phyloP scores from a whole-genome alignment of 495 filamentous ascomycete species.

The Aspergillus baeticus region DNA sequence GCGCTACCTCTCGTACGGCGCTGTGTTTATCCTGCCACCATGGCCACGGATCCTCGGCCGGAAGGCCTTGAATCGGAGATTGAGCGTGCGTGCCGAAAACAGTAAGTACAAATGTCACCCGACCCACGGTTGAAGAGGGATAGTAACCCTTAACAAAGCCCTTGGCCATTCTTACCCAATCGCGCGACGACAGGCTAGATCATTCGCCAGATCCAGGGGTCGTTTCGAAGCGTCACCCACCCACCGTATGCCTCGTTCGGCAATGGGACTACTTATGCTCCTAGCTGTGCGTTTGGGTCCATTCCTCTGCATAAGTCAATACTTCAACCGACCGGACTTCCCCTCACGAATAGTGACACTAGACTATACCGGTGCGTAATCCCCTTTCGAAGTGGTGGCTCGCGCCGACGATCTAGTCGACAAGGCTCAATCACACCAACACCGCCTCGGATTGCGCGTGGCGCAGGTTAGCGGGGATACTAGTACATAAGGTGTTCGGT shows the following conservation, averaged over 20 bases:
- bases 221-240: neutral
- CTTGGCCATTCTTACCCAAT: too few species aligned
- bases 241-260: constrained; percentile 9
- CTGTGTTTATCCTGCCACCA: too few species aligned
- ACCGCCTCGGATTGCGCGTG: neutral
- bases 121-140: too few species aligned
- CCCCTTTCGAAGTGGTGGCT: neutral
- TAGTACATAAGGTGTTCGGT: neutral
- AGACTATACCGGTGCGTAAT: neutral
- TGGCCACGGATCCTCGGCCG: too few species aligned
- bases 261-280: neutral
- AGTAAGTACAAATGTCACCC: too few species aligned
- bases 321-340: neutral
- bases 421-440: neutral
- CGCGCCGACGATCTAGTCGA: neutral
- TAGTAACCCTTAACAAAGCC: too few species aligned
- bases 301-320: neutral
- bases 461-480: neutral
- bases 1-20: too few species aligned
- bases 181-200: neutral
- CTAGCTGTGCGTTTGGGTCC: constrained; percentile 2
- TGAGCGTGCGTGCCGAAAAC: too few species aligned
- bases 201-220: neutral
- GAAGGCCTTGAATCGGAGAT: too few species aligned
- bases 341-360: neutral